Percentiles rank a stretch among this genome's conserved stretches.
These are phyloP conservation scores for Solanum neorickii DNA, from an alignment of 257 asterid species.

Conservation along the genomic window DNA sequence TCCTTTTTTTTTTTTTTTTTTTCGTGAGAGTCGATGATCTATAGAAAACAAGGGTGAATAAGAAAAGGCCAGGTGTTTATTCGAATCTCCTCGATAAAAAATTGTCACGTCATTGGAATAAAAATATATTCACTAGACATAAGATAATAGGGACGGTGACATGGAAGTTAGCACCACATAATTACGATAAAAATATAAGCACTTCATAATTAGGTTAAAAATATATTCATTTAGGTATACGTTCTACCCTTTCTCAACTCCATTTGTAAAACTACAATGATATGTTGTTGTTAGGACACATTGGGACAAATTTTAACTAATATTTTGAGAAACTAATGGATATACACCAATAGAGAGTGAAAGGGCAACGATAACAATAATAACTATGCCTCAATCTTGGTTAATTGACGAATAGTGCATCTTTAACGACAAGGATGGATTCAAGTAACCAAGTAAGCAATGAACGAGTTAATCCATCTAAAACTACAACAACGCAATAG, in stretches of 20 bases:
- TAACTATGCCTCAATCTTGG: background rate
- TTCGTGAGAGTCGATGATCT: background rate
- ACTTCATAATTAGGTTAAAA: no score
- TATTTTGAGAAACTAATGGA: background rate
- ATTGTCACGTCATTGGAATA: background rate
- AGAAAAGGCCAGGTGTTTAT: background rate
- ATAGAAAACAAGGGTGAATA: no score
- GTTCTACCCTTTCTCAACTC: background rate
- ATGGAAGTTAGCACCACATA: background rate
- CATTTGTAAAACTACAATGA: no score
- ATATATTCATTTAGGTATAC: no score
- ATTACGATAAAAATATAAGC: no score
- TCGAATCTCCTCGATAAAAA: no score
- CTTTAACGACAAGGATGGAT: background rate
- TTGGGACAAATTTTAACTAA: background rate
- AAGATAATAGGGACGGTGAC: background rate
- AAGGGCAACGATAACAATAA: background rate
- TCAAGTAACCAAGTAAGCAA: background rate
- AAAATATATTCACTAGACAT: background rate
- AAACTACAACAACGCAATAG: background rate
- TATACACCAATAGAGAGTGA: background rate
- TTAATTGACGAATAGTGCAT: background rate
- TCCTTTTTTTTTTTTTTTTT: no score
- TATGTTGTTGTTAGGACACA: background rate
- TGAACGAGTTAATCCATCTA: background rate